Conservation (phyloP, 805 yeast species). For the Ogataea glucozyma region DNA sequence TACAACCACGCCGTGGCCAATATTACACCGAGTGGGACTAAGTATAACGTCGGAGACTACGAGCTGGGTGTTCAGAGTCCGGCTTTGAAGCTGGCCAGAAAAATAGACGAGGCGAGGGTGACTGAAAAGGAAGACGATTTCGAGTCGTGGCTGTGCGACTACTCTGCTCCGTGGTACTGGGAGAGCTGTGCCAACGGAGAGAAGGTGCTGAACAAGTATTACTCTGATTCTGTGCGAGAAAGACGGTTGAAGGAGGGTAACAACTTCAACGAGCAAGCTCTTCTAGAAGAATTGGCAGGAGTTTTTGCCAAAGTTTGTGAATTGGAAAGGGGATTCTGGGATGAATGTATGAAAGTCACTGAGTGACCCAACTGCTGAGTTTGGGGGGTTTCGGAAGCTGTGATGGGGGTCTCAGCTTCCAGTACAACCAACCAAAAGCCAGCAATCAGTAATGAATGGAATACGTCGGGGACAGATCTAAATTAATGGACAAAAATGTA, state of each 20-base stretch:
- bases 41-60: constrained; percentile 17
- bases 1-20: constrained; percentile 52
- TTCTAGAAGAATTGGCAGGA: constrained; percentile 46
- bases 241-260: constrained; percentile 40
- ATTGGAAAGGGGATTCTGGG: constrained; percentile 73
- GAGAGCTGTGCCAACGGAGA: constrained; percentile 55
- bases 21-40: constrained; percentile 6
- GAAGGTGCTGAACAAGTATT: constrained; percentile 36
- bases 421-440: no score
- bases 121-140: no score
- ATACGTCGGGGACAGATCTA: no score
- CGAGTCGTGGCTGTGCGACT: constrained; percentile 61
- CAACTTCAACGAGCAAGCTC: constrained; percentile 43
- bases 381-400: not conserved
- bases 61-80: not conserved
- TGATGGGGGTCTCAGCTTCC: constrained; percentile 7
- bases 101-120: not conserved
- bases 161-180: constrained; percentile 57
- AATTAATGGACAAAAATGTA: no score
- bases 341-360: constrained; percentile 33
- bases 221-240: constrained; percentile 9
- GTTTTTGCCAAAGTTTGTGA: constrained; percentile 60
- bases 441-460: no score
- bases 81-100: constrained; percentile 24
- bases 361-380: not conserved